Percentiles rank a stretch among this genome's conserved stretches.
Conservation (phyloP, 441 rosid species). For the Gossypium gossypioides region DNA sequence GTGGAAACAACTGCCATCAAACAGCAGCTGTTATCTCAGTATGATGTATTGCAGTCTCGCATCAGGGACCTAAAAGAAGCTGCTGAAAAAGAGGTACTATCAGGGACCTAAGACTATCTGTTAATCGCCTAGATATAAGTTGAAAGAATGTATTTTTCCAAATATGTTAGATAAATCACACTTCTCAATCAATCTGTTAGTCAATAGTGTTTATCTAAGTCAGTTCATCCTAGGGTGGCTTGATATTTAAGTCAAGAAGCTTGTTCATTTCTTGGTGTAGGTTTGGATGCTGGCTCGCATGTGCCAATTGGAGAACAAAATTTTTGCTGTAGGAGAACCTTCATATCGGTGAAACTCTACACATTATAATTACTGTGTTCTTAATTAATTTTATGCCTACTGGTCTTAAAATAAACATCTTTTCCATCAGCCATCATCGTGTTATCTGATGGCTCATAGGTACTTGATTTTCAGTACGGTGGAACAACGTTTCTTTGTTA, state of each 20-base stretch:
- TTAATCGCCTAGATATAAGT: background rate
- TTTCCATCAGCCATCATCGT: background rate
- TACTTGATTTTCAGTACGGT: background rate
- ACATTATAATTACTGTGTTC: conserved; percentile 7
- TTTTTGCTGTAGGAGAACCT: conserved; percentile 84
- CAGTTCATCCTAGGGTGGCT: background rate
- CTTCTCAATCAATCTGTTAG: background rate
- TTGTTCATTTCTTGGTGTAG: conserved; percentile 29
- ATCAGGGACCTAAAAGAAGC: conserved; percentile 70
- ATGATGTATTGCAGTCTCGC: conserved; percentile 77
- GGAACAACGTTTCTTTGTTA: conserved; percentile 16
- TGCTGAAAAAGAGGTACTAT: conserved; percentile 74
- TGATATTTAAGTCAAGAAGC: conserved; percentile 11
- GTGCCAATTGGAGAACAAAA: conserved; percentile 97
- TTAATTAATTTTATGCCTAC: background rate
- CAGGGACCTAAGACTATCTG: background rate
- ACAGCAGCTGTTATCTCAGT: conserved; percentile 81
- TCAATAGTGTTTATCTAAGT: background rate
- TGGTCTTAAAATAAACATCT: background rate
- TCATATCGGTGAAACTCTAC: conserved; percentile 61
- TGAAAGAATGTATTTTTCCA: background rate
- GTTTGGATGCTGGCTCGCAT: conserved; percentile 93
- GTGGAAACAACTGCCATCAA: conserved; percentile 57
- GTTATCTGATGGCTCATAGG: background rate
- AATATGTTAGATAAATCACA: background rate